Conservation (phyloP, 2,329 filamentous ascomycete genomes). For the Ophiocordyceps camponoti-saundersi region DNA sequence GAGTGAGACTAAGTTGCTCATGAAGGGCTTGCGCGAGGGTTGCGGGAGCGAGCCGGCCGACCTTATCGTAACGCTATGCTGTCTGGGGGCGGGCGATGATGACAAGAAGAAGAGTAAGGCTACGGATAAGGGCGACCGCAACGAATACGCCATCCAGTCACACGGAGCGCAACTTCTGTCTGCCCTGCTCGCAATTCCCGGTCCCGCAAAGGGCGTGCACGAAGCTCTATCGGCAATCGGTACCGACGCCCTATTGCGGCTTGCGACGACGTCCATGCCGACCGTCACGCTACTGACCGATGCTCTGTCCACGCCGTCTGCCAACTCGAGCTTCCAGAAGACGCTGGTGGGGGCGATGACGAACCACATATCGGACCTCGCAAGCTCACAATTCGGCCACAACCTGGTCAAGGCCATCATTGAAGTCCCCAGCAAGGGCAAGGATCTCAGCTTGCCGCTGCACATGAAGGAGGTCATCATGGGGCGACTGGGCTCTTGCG, state of each 20-base stretch:
- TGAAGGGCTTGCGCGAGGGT: slow-evolving; percentile 28
- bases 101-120: slow-evolving; percentile 18
- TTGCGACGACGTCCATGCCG: slow-evolving; percentile 40
- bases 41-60: slow-evolving; percentile 29
- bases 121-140: slow-evolving; percentile 29
- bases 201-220: slow-evolving; percentile 56
- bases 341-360: slow-evolving; percentile 28
- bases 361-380: slow-evolving; percentile 27
- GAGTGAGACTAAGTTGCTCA: slow-evolving; percentile 29
- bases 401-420: slow-evolving; percentile 32
- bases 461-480: slow-evolving; percentile 41
- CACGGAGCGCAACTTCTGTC: slow-evolving; percentile 75
- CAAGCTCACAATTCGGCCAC: slow-evolving; percentile 32
- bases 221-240: slow-evolving; percentile 47
- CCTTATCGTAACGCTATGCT: slow-evolving; percentile 32
- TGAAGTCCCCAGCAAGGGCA: slow-evolving; percentile 29
- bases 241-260: slow-evolving; percentile 36
- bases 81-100: slow-evolving; percentile 15
- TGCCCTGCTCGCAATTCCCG: slow-evolving; percentile 59
- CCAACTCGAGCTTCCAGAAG: slow-evolving; percentile 38
- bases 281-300: slow-evolving; percentile 32
- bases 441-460: slow-evolving; percentile 32
- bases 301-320: slow-evolving; percentile 28
- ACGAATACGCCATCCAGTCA: slow-evolving; percentile 33
- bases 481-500: slow-evolving; percentile 26